Conservation (phyloP, 352 stramenopile species). For the Pythium chondricola region DNA sequence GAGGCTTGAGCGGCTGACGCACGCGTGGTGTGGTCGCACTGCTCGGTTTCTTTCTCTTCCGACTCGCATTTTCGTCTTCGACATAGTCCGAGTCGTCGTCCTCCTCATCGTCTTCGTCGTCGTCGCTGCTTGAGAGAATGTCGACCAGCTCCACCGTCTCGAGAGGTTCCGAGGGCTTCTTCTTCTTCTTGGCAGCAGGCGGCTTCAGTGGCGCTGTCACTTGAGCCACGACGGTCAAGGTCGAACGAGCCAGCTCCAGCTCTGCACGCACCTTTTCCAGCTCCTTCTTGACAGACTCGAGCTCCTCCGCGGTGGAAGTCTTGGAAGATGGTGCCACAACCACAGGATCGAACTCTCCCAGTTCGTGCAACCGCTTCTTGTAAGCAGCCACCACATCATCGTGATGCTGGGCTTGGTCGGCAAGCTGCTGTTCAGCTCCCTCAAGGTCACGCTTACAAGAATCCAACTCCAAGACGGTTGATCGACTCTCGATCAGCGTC, state of each 20-base stretch:
- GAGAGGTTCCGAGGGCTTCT: constrained; percentile 13
- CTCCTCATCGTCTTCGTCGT: constrained; percentile 47
- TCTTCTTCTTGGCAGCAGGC: constrained; percentile 33
- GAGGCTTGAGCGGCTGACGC: constrained; percentile 10
- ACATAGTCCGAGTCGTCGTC: constrained; percentile 65
- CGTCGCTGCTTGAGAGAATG: constrained; percentile 42
- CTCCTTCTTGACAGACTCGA: constrained; percentile 9
- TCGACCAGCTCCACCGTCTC: constrained; percentile 41
- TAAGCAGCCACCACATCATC: constrained; percentile 17
- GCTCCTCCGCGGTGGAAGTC: not conserved
- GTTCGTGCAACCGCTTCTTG: constrained; percentile 21
- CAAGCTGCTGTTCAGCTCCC: constrained; percentile 24
- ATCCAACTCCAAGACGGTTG: constrained; percentile 29
- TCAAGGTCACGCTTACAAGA: constrained; percentile 28
- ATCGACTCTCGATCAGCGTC: constrained; percentile 29
- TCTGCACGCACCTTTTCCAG: constrained; percentile 17
- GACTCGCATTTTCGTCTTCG: constrained; percentile 28
- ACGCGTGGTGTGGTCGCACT: constrained; percentile 4
- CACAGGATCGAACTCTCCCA: constrained; percentile 10
- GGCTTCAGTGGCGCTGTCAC: not conserved
- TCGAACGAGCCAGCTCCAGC: constrained; percentile 8
- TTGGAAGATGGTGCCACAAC: not conserved
- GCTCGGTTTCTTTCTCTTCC: not conserved
- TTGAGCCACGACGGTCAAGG: not conserved
- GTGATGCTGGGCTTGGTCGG: constrained; percentile 19